Base-by-base conservation (phyloP, 257 asterid genomes). In the Solanum verrucosum region DNA sequence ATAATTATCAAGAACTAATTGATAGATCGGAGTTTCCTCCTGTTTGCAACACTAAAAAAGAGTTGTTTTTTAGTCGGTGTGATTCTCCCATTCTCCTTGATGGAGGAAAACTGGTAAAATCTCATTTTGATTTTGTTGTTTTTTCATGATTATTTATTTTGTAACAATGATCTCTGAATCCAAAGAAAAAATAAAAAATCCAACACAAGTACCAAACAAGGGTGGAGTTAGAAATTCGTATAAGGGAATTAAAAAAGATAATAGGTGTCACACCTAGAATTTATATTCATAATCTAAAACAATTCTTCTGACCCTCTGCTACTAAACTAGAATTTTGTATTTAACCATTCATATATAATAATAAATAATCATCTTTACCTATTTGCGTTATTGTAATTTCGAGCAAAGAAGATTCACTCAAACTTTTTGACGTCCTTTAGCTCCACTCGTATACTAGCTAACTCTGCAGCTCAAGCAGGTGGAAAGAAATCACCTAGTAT, bases 1-100 rank as follows among this genome's bases (percentile, higher is more conserved):
- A 14, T 21, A 93, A 92, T 89, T 86, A 82, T 81, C 44, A 71
- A 29, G 89, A 87, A 15, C 87, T 90, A 49, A 40, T 91, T 27
- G 87, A 88, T 12, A 87, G 89, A 73, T 88, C 90, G 7, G 92
- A 72, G 65, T 7, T 23, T 15, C 38, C 49, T 74, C 8, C 85
- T 5, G 0, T 33, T 23, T 10, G 11, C 63, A 75, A 90, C 20
- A 31, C 79, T 46, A 86, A 70, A 33, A 89, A 86, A 18, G 33
- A 83, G 16, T 83, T 89, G 20, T 89, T 27, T 87, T 37, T 73
- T 12, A 67, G 21, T 31, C 73, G 83, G 3, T 87, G 81, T 6
- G 44, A 82, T 59, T 89, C 82, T 13, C 84, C 75, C 1, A n/a
- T 89, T n/a, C 75, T 87, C 4, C 70, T 81, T 33, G 84, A 86